These are phyloP conservation scores for Petunia axillaris DNA, from an alignment of 257 asterid genomes.

Conservation along the genomic window DNA sequence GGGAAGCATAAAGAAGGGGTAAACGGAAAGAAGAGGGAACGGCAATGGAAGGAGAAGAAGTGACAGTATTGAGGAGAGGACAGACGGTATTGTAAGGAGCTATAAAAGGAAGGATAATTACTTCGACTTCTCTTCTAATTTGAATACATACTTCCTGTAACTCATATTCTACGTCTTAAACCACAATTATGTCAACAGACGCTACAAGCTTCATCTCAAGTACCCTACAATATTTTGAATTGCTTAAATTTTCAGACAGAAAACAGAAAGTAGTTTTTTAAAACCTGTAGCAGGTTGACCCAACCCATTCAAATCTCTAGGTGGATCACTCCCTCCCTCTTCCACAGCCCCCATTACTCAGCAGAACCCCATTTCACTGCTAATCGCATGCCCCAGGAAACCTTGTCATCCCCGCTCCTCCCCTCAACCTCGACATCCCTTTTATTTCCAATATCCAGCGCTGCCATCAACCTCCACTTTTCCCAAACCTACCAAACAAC, in stretches of 20 bases:
- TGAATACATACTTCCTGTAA: not conserved
- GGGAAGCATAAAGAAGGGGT: not conserved
- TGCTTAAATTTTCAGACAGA: conserved; percentile 2
- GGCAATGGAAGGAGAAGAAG: not conserved
- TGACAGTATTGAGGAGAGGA: not conserved
- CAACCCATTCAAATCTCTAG: conserved; percentile 17
- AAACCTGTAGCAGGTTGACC: not conserved
- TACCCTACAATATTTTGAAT: not conserved
- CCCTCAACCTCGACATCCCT: conserved; percentile 4
- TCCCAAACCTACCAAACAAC: not conserved
- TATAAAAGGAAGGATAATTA: not conserved
- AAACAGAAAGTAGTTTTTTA: not conserved
- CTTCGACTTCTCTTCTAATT: not conserved
- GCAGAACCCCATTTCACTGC: not conserved
- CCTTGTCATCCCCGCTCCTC: not conserved
- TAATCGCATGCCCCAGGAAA: not conserved
- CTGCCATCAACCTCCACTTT: not conserved
- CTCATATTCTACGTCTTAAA: not conserved
- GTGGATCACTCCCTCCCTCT: not conserved
- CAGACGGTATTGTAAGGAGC: not conserved
- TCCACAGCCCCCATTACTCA: not conserved
- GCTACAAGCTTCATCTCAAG: not conserved
- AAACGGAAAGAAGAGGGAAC: not conserved
- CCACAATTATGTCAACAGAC: conserved; percentile 16
- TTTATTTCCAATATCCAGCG: not conserved